Percentiles rank a stretch among this genome's conserved stretches.
Conservation (phyloP, 2,329 filamentous ascomycete species). For the Cyclaneusma minus region DNA sequence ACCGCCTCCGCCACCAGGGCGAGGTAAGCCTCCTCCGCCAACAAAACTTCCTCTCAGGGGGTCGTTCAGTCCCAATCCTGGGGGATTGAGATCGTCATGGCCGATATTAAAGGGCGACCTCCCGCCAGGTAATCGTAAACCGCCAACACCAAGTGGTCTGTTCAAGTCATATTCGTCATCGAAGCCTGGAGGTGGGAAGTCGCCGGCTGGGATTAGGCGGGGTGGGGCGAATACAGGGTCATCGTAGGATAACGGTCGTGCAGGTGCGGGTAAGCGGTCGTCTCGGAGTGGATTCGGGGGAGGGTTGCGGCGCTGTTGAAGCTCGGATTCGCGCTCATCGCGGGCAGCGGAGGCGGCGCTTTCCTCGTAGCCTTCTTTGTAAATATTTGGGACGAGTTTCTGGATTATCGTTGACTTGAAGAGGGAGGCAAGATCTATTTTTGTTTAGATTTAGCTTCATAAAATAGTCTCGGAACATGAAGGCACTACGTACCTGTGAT, state of each 20-base stretch:
- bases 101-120: constrained; percentile 56
- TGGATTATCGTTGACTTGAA: constrained; percentile 73
- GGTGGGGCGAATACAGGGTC: constrained; percentile 49
- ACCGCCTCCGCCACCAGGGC: constrained; percentile 51
- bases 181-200: constrained; percentile 77
- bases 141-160: constrained; percentile 32
- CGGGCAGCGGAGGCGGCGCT: constrained; percentile 20
- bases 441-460: background rate
- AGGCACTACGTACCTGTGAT: constrained; percentile 28
- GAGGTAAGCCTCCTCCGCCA: constrained; percentile 38
- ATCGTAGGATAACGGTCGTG: constrained; percentile 38
- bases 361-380: constrained; percentile 68
- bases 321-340: constrained; percentile 24
- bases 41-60: constrained; percentile 56
- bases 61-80: constrained; percentile 71
- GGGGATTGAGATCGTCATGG: constrained; percentile 75
- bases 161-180: constrained; percentile 86
- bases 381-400: constrained; percentile 61
- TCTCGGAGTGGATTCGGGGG: constrained; percentile 28
- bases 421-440: constrained; percentile 45
- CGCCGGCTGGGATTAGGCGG: constrained; percentile 49
- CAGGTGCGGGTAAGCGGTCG: constrained; percentile 38
- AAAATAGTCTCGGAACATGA: background rate
- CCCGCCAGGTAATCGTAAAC: too few relatives aligned
- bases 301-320: constrained; percentile 25